Conservation (phyloP, 805 yeast species). For the Lachancea meyersii region DNA sequence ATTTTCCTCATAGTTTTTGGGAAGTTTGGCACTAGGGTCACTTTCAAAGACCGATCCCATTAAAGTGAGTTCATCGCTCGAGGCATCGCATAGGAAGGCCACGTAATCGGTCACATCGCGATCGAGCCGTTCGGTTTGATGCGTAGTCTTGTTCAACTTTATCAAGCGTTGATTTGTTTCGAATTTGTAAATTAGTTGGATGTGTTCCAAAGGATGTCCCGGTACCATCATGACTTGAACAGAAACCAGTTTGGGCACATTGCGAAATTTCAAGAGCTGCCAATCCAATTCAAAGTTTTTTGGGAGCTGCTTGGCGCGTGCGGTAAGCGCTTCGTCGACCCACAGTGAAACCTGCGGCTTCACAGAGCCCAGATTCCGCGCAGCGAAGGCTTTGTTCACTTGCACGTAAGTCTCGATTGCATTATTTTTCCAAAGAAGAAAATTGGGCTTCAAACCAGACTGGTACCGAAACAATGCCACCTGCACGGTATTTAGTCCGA, state of each 20-base stretch:
- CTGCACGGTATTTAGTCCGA: constrained; percentile 64
- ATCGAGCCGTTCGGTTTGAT: constrained; percentile 41
- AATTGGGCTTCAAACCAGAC: constrained; percentile 60
- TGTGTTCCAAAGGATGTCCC: constrained; percentile 45
- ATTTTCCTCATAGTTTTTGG: constrained; percentile 21
- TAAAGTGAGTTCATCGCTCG: constrained; percentile 48
- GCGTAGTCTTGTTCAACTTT: constrained; percentile 40
- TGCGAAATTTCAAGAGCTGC: constrained; percentile 67
- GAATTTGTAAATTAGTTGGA: constrained; percentile 58
- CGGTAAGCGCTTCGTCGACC: constrained; percentile 52
- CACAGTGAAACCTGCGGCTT: constrained; percentile 48
- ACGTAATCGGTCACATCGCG: constrained; percentile 55
- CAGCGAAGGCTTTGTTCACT: constrained; percentile 78
- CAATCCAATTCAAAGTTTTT: constrained; percentile 56
- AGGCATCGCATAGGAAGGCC: constrained; percentile 57
- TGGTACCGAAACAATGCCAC: constrained; percentile 63
- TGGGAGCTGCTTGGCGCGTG: constrained; percentile 53
- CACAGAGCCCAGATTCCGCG: constrained; percentile 43
- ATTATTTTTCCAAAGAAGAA: constrained; percentile 74
- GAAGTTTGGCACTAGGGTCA: constrained; percentile 37
- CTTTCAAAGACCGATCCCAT: constrained; percentile 67
- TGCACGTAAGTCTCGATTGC: constrained; percentile 73
- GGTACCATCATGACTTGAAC: constrained; percentile 63
- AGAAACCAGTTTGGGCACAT: constrained; percentile 64
- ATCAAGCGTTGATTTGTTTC: constrained; percentile 56